These are phyloP conservation scores for Echium plantagineum DNA, from an alignment of 257 asterid genomes.

Conservation along the genomic window DNA sequence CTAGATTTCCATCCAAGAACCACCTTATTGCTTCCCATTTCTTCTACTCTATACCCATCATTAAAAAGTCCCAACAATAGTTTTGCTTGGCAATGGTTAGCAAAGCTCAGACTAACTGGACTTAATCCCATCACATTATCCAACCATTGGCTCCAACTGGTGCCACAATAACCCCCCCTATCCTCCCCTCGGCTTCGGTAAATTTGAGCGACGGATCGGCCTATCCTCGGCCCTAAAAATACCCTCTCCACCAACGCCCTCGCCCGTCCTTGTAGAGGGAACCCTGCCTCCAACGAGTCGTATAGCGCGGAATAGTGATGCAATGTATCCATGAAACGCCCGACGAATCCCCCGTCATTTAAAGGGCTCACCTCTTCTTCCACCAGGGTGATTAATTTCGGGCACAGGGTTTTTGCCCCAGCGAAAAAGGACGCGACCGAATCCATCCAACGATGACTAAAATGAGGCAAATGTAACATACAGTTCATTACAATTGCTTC, in stretches of 20 bases:
- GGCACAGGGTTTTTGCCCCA: slow-evolving; percentile 39
- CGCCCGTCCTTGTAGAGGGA: slow-evolving; percentile 57
- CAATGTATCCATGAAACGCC: slow-evolving; percentile 57
- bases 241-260: slow-evolving; percentile 58
- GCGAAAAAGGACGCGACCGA: slow-evolving; percentile 56
- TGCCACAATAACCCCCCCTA: slow-evolving; percentile 5
- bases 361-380: slow-evolving; percentile 47
- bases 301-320: slow-evolving; percentile 58
- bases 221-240: slow-evolving; percentile 51
- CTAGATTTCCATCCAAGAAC: slow-evolving; percentile 75
- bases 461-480: slow-evolving; percentile 72
- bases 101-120: slow-evolving; percentile 40
- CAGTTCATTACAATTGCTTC: slow-evolving; percentile 59
- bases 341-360: slow-evolving; percentile 39
- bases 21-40: slow-evolving; percentile 39
- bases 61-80: slow-evolving; percentile 53
- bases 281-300: slow-evolving; percentile 71
- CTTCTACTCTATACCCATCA: slow-evolving; percentile 77
- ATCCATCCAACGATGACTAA: slow-evolving; percentile 36
- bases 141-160: slow-evolving; percentile 56
- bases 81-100: slow-evolving; percentile 74
- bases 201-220: slow-evolving; percentile 39
- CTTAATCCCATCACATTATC: slow-evolving; percentile 25
- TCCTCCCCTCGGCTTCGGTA: slow-evolving; percentile 25
- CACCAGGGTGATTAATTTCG: slow-evolving; percentile 50